A percentile compares a stretch with the other conserved stretches of the same genome.
Conservation (phyloP, 805 yeast genomes). For the Torulaspora maleeae region DNA sequence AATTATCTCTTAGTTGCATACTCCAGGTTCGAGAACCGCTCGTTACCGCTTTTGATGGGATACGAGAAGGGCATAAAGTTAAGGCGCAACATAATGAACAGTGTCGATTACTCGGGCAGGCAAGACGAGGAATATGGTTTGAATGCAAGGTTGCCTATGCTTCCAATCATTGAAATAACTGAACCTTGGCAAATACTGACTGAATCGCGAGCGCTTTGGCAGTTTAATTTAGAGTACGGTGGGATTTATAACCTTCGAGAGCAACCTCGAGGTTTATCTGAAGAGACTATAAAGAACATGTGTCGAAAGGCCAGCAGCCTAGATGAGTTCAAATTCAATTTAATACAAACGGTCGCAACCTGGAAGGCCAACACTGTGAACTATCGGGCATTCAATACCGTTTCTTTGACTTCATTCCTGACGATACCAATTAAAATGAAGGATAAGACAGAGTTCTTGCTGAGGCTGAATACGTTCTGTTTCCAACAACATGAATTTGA, state of each 20-base stretch:
- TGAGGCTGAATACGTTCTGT: constrained; percentile 27
- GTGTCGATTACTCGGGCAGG: constrained; percentile 38
- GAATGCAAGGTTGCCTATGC: constrained; percentile 50
- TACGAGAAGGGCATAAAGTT: constrained; percentile 46
- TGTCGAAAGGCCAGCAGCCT: constrained; percentile 35
- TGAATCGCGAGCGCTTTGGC: constrained; percentile 77
- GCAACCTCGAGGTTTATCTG: constrained; percentile 42
- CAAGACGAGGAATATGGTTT: constrained; percentile 20
- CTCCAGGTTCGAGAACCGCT: constrained; percentile 36
- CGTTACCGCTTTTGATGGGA: constrained; percentile 37
- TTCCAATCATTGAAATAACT: constrained; percentile 51
- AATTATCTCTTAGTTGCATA: constrained; percentile 48
- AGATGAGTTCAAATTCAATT: constrained; percentile 23
- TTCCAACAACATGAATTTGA: constrained; percentile 26
- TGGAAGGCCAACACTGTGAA: constrained; percentile 21
- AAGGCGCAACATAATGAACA: constrained; percentile 44
- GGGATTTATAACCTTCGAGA: constrained; percentile 39
- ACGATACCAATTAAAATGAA: constrained; percentile 28
- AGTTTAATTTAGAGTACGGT: constrained; percentile 31
- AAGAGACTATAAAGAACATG: constrained; percentile 37
- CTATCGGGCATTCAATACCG: constrained; percentile 18
- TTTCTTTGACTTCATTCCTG: constrained; percentile 24
- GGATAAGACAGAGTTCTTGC: constrained; percentile 25
- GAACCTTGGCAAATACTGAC: constrained; percentile 47
- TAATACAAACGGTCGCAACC: constrained; percentile 14